A percentile compares a stretch with the other conserved stretches of the same genome.
These are phyloP conservation scores for Verticillium nubilum DNA, from an alignment of 2,329 filamentous ascomycete species.

Conservation along the genomic window DNA sequence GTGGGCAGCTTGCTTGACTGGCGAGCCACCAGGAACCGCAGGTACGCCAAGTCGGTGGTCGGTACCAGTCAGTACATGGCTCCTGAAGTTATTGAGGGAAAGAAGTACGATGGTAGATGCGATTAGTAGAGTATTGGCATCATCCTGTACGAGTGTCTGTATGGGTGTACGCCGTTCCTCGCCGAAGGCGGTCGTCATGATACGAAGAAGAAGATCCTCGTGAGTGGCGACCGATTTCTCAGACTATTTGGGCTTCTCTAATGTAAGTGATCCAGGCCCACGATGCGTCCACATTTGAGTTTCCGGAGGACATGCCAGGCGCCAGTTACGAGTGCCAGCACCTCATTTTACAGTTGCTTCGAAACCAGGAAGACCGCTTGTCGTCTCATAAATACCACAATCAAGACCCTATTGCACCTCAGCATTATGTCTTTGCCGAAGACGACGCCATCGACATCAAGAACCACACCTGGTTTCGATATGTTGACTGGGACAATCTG, in stretches of 20 bases:
- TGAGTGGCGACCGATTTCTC: conserved; percentile 32
- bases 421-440: conserved; percentile 65
- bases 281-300: conserved; percentile 44
- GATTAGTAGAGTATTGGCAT: conserved; percentile 97
- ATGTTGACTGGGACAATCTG: conserved; percentile 71
- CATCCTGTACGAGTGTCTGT: conserved; percentile 91
- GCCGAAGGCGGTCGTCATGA: conserved; percentile 70
- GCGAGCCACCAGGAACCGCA: conserved; percentile 66
- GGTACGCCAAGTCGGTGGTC: conserved; percentile 77
- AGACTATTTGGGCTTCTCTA: too few species aligned
- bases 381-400: conserved; percentile 45
- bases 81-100: conserved; percentile 80
- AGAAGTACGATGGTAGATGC: conserved; percentile 84
- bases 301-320: conserved; percentile 56
- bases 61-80: conserved; percentile 99
- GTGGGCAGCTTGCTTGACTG: conserved; percentile 55
- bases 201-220: conserved; percentile 82
- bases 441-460: conserved; percentile 88
- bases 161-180: conserved; percentile 86
- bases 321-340: conserved; percentile 71
- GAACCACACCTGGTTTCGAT: conserved; percentile 76
- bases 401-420: conserved; percentile 6
- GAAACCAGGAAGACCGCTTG: conserved; percentile 69
- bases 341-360: conserved; percentile 66
- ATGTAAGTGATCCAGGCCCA: conserved; percentile 50